Evolutionary conservation across 2,329 filamentous ascomycete species (phyloP).

Genomic region (Neonectria punicea): DNA sequence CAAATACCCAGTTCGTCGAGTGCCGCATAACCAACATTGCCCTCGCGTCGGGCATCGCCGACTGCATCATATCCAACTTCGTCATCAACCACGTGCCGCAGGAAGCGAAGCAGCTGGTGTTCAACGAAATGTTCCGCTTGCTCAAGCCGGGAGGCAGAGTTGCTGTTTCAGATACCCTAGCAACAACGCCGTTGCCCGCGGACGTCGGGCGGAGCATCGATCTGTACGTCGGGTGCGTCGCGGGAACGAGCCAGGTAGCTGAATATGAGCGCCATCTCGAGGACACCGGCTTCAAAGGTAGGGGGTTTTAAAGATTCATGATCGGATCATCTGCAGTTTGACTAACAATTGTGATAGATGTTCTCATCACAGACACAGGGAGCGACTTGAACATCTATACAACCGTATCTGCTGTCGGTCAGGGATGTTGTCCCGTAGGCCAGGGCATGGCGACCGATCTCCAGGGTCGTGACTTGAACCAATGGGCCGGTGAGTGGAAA

Average conservation of each 20-base stretch:
- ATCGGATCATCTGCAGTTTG: neutral
- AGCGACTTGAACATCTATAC: slow-evolving; percentile 60
- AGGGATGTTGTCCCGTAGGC: slow-evolving; percentile 17
- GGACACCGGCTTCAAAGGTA: slow-evolving; percentile 62
- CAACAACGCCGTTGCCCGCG: slow-evolving; percentile 58
- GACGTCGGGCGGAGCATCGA: slow-evolving; percentile 58
- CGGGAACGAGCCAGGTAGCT: slow-evolving; percentile 62
- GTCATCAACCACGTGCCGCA: slow-evolving; percentile 68
- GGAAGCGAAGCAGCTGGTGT: slow-evolving; percentile 63
- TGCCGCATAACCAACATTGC: slow-evolving; percentile 56
- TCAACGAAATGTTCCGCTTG: slow-evolving; percentile 67
- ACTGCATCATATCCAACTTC: slow-evolving; percentile 72
- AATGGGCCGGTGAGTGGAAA: slow-evolving; percentile 59
- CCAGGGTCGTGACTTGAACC: slow-evolving; percentile 56
- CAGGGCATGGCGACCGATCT: slow-evolving; percentile 24
- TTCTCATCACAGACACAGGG: slow-evolving; percentile 57
- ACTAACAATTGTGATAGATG: slow-evolving; percentile 42
- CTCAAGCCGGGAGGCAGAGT: slow-evolving; percentile 67
- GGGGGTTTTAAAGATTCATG: slow-evolving; percentile 18
- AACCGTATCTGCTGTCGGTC: slow-evolving; percentile 16
- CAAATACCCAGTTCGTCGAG: slow-evolving; percentile 63
- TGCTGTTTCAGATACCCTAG: slow-evolving; percentile 69
- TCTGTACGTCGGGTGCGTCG: slow-evolving; percentile 69
- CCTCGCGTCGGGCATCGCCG: slow-evolving; percentile 29
- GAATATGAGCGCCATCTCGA: slow-evolving; percentile 64